A percentile compares a stretch with the other conserved stretches of the same genome.
Evolutionary conservation across 2,329 filamentous ascomycete species (phyloP).

Genomic region (Aspergillus cejpii): DNA sequence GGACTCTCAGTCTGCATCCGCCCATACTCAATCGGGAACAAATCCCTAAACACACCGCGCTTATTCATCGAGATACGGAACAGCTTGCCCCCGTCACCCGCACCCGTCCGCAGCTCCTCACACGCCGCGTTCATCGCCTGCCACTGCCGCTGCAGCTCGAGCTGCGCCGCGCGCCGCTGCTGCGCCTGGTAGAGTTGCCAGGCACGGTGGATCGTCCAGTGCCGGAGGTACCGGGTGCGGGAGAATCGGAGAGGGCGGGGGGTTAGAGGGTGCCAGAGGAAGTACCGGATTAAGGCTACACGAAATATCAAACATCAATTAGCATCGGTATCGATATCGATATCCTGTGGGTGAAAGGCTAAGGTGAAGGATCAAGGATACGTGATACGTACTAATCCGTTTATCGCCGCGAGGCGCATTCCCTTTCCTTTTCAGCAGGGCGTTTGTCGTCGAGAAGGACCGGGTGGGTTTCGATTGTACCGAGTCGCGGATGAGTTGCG

Average conservation of each 20-base stretch:
- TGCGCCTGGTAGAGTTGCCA: constrained; percentile 76
- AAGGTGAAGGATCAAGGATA: no score
- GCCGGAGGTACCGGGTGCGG: constrained; percentile 77
- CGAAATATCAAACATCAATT: constrained; percentile 7
- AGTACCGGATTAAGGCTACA: constrained; percentile 60
- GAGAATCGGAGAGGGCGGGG: constrained; percentile 79
- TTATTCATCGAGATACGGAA: constrained; percentile 89
- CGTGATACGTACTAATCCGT: constrained; percentile 45
- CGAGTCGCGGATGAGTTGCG: constrained; percentile 3
- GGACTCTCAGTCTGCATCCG: constrained; percentile 71
- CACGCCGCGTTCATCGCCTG: constrained; percentile 77
- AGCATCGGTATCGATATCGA: constrained; percentile 12
- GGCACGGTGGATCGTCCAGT: constrained; percentile 98
- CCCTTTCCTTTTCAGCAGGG: constrained; percentile 37
- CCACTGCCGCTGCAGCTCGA: constrained; percentile 71
- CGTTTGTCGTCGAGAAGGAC: constrained; percentile 38
- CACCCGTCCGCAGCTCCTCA: constrained; percentile 64
- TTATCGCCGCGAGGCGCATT: constrained; percentile 30
- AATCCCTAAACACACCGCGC: constrained; percentile 68
- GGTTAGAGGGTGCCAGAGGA: constrained; percentile 61
- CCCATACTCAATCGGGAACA: constrained; percentile 84
- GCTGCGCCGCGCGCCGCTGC: constrained; percentile 56
- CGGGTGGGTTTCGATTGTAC: constrained; percentile 20
- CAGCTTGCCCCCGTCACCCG: constrained; percentile 52
- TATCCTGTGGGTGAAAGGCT: no score